Percentiles rank a stretch among this genome's conserved stretches.
Evolutionary conservation across 2,329 filamentous ascomycete genomes (phyloP).

Genomic region (Colletotrichum coccodes): DNA sequence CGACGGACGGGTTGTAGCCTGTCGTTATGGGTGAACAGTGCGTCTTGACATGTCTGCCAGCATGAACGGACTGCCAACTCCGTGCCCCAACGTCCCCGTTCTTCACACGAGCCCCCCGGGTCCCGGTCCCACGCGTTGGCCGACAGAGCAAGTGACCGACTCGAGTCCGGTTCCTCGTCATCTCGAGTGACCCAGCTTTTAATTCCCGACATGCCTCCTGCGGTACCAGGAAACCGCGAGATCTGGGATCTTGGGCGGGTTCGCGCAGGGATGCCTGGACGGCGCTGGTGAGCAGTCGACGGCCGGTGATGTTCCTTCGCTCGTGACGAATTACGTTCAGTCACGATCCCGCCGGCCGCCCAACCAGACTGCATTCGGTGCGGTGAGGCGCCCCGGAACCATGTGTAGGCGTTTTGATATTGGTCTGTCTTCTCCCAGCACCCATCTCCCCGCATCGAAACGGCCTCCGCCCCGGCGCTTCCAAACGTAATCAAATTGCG

Average conservation of each 20-base stretch:
- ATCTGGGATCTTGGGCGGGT: conserved; percentile 17
- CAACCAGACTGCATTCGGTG: conserved; percentile 2
- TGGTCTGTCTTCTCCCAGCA: neutral
- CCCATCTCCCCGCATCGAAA: neutral
- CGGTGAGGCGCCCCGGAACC: neutral
- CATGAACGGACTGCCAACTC: neutral
- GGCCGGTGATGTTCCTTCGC: neutral
- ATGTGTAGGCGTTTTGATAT: conserved; percentile 1
- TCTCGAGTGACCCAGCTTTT: conserved; percentile 14
- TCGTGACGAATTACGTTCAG: conserved; percentile 23
- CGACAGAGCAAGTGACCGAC: neutral
- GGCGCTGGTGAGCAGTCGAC: neutral
- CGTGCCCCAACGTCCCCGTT: neutral
- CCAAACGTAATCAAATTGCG: neutral
- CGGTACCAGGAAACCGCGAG: neutral
- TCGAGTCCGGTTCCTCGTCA: conserved; percentile 5
- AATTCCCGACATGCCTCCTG: conserved; percentile 4
- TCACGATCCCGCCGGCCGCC: conserved; percentile 4
- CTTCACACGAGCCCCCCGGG: neutral
- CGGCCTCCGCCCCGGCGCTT: conserved; percentile 16
- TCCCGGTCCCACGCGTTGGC: neutral
- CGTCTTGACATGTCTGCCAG: neutral
- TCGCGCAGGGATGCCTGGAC: conserved; percentile 12
- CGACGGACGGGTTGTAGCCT: neutral
- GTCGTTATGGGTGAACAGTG: neutral